phyloP scores from a whole-genome alignment of 345 rosid genomes.

The Linum trigynum region DNA sequence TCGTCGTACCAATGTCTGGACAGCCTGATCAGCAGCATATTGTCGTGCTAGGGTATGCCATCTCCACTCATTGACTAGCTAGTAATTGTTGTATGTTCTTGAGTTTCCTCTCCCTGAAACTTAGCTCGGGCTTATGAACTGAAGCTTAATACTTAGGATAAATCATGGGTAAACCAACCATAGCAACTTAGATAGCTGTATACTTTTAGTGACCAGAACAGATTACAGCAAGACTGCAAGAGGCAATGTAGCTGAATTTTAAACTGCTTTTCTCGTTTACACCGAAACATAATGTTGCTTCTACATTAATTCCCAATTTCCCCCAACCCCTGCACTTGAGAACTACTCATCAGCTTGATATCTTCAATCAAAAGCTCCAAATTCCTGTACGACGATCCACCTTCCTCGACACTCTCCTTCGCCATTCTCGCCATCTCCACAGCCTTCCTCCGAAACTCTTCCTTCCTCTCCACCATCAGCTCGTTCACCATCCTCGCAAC shows the following conservation, averaged over 20 bases:
- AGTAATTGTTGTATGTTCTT: not conserved
- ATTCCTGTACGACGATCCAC: constrained; percentile 35
- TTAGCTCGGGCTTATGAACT: too few species aligned
- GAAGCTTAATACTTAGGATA: too few species aligned
- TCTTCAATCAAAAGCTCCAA: constrained; percentile 33
- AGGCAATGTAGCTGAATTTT: too few species aligned
- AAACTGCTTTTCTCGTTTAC: too few species aligned
- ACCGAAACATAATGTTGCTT: too few species aligned
- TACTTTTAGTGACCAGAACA: too few species aligned
- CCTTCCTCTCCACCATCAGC: constrained; percentile 48
- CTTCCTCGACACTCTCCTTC: constrained; percentile 15
- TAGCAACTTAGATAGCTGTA: too few species aligned
- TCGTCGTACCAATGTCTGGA: not conserved
- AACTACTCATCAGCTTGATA: constrained; percentile 16
- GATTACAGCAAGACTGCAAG: too few species aligned
- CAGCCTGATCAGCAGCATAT: not conserved
- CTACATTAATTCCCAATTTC: too few species aligned
- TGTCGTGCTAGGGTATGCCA: not conserved
- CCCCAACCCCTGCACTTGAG: too few species aligned
- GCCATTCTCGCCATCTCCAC: constrained; percentile 24
- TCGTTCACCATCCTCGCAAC: constrained; percentile 45
- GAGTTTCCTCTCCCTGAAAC: too few species aligned
- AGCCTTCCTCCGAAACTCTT: constrained; percentile 21
- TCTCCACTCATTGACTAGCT: not conserved
- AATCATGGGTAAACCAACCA: too few species aligned